Conservation (phyloP, 1,284 basidiomycete genomes). For the Taiwanofungus camphoratus region DNA sequence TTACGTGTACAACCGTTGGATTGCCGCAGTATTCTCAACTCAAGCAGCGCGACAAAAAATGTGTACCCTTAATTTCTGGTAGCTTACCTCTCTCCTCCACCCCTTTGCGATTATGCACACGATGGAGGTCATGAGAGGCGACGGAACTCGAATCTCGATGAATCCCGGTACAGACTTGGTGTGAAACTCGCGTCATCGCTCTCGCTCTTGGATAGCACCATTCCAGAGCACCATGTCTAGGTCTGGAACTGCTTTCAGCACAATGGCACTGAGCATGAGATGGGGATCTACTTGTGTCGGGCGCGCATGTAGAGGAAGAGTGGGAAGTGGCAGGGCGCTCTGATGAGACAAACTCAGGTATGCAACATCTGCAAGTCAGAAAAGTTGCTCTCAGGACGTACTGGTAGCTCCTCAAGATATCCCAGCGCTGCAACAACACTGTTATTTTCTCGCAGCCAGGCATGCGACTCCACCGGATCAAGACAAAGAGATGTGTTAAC, state of each 20-base stretch:
- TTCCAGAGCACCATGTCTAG: slow-evolving; percentile 45
- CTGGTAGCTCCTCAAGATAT: slow-evolving; percentile 43
- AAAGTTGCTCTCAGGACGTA: slow-evolving; percentile 28
- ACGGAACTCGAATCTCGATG: too few species aligned
- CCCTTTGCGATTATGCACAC: too few species aligned
- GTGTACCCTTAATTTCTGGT: too few species aligned
- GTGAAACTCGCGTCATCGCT: too few species aligned
- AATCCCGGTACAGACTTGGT: too few species aligned
- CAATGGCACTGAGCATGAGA: slow-evolving; percentile 45
- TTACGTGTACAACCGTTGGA: too few species aligned
- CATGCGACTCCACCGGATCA: slow-evolving; percentile 24
- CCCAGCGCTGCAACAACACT: slow-evolving; percentile 47
- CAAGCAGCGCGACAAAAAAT: too few species aligned
- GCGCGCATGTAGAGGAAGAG: slow-evolving; percentile 15
- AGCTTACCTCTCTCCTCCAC: too few species aligned
- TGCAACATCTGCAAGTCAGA: too few species aligned
- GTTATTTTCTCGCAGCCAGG: slow-evolving; percentile 49
- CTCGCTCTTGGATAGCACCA: slow-evolving; percentile 25
- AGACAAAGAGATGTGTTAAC: slow-evolving; percentile 50
- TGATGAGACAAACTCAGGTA: too few species aligned
- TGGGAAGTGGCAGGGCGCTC: slow-evolving; percentile 12
- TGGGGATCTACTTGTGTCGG: slow-evolving; percentile 28
- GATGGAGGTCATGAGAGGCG: too few species aligned
- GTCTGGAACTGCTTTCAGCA: slow-evolving; percentile 39
- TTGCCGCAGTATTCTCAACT: too few species aligned